A percentile compares a stretch with the other conserved stretches of the same genome.
phyloP scores from a whole-genome alignment of 225 moss, liverwort and hornwort genomes.

The Bryum argenteum region DNA sequence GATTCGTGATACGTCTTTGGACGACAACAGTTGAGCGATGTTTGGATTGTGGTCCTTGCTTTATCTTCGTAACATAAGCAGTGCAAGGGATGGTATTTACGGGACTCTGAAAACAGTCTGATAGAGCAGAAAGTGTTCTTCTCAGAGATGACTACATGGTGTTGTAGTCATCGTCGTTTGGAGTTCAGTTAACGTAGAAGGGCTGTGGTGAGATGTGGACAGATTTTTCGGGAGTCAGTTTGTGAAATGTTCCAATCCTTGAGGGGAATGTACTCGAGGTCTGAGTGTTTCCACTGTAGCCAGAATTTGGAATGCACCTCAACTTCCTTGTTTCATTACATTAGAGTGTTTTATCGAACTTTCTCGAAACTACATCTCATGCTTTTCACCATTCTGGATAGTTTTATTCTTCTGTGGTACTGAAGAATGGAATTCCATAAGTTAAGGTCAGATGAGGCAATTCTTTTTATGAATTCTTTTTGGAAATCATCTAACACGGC shows the following conservation, averaged over 20 bases:
- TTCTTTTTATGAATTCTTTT: too few species aligned
- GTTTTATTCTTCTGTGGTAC: too few species aligned
- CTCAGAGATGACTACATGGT: slow-evolving; percentile 4
- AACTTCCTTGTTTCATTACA: too few species aligned
- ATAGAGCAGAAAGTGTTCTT: slow-evolving; percentile 25
- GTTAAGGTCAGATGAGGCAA: too few species aligned
- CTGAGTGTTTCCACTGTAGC: too few species aligned
- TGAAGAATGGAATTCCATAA: too few species aligned
- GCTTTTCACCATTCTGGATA: too few species aligned
- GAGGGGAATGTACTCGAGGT: slow-evolving; percentile 3
- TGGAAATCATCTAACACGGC: too few species aligned
- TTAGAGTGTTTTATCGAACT: too few species aligned
- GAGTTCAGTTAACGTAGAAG: slow-evolving; percentile 25
- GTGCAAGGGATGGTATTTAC: slow-evolving; percentile 15
- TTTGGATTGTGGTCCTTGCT: background rate
- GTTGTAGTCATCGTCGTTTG: slow-evolving; percentile 18
- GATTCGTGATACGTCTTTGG: slow-evolving; percentile 69
- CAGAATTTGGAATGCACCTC: too few species aligned
- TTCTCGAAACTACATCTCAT: too few species aligned
- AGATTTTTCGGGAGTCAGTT: slow-evolving; percentile 35
- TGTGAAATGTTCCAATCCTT: slow-evolving; percentile 31
- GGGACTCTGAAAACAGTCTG: slow-evolving; percentile 32
- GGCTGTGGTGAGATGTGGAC: slow-evolving; percentile 20
- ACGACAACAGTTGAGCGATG: slow-evolving; percentile 48
- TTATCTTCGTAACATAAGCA: slow-evolving; percentile 7